These are phyloP conservation scores for Canna indica DNA, from an alignment of 176 grass and related monocot genomes.

Conservation along the genomic window DNA sequence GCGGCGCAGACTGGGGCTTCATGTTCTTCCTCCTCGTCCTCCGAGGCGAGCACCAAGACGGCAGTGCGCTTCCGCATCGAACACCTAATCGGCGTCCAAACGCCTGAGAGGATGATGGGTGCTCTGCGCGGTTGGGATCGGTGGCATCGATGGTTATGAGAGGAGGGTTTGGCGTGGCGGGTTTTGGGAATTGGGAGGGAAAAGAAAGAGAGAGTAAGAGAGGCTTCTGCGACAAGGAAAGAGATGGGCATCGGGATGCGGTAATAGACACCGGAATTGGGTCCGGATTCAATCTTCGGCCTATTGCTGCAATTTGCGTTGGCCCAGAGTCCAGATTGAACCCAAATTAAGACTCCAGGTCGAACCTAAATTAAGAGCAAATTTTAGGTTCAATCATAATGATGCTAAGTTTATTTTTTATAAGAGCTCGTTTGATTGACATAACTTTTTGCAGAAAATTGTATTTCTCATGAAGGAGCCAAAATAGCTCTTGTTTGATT, in stretches of 20 bases:
- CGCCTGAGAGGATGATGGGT: neutral
- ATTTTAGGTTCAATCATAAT: too few species aligned
- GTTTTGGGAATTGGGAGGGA: neutral
- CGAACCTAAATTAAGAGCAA: too few species aligned
- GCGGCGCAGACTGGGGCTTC: conserved; percentile 2
- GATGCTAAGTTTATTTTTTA: too few species aligned
- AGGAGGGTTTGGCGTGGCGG: neutral
- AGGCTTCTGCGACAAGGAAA: neutral
- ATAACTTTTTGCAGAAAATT: too few species aligned
- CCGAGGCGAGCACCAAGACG: conserved; percentile 23
- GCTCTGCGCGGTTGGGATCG: neutral
- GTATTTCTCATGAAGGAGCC: too few species aligned
- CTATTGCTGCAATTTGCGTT: neutral
- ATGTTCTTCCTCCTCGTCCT: conserved; percentile 17
- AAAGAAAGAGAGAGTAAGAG: too few species aligned
- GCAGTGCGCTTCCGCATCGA: conserved; percentile 27
- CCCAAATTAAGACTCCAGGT: too few species aligned
- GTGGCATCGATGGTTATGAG: neutral
- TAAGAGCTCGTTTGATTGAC: too few species aligned
- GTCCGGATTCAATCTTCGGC: too few species aligned
- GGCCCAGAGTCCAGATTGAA: neutral
- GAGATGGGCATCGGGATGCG: neutral
- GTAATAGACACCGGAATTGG: too few species aligned
- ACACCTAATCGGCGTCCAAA: neutral
- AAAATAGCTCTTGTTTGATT: too few species aligned